phyloP scores from a whole-genome alignment of 1,284 basidiomycete species.

The Ustilago bromivora region DNA sequence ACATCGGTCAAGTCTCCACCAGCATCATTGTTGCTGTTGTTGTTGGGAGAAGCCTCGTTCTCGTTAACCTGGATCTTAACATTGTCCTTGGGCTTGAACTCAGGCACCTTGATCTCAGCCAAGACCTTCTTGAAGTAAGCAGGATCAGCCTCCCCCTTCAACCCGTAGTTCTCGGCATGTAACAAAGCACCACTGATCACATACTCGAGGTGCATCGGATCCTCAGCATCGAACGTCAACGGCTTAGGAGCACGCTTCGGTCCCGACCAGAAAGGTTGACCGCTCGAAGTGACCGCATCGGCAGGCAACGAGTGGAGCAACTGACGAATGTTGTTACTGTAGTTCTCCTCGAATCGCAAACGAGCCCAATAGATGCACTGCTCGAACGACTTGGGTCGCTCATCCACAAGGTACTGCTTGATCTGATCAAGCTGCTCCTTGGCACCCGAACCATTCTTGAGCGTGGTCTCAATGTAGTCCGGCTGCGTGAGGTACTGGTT shows the following conservation, averaged over 20 bases:
- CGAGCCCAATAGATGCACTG: conserved; percentile 98
- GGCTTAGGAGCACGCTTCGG: conserved; percentile 98
- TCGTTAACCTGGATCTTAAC: conserved; percentile 96
- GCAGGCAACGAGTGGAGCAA: conserved; percentile 93
- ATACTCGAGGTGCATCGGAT: conserved; percentile 89
- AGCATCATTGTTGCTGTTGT: conserved; percentile 24
- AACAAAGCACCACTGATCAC: conserved; percentile 94
- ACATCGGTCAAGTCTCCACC: conserved; percentile 61
- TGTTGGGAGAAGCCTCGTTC: conserved; percentile 84
- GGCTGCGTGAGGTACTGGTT: conserved; percentile 97
- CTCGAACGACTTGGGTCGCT: conserved; percentile 93
- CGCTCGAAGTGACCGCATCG: conserved; percentile 87
- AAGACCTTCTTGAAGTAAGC: conserved; percentile 85
- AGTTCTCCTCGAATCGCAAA: conserved; percentile 94
- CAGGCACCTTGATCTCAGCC: conserved; percentile 87
- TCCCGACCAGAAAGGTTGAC: conserved; percentile 82
- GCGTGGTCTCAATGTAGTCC: conserved; percentile 93
- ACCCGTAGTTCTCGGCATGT: conserved; percentile 97
- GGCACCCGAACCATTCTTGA: conserved; percentile 74
- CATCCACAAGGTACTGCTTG: conserved; percentile 87
- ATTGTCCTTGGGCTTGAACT: conserved; percentile 90
- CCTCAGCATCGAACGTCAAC: conserved; percentile 78
- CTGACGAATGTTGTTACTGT: conserved; percentile 92
- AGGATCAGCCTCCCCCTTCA: conserved; percentile 88
- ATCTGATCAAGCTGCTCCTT: conserved; percentile 84